Base-by-base conservation (phyloP, 2,329 filamentous ascomycete genomes). In the Colletotrichum sp. region DNA sequence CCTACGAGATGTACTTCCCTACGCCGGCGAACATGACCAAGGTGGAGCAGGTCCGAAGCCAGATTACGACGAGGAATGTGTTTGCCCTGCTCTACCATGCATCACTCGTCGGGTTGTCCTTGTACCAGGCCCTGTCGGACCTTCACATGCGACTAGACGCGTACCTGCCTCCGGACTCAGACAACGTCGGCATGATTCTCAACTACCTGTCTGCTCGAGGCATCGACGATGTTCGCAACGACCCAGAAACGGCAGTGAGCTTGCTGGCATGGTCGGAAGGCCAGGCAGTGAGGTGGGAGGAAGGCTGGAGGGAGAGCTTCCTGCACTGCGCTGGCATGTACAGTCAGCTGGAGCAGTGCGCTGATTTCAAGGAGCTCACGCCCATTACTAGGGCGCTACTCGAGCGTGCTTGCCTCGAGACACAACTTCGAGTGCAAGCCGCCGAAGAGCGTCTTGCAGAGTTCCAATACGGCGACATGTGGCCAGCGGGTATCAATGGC, bases 251-350 rank as follows among this genome's bases (percentile, higher is more conserved):
- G 3, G 92, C 93, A 1, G 88, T 93, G 4, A 89, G 90, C 1
- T 84, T 95, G 18, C 85, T 95, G 6, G 90, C 91, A 1, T 95
- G 92, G 91, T 89, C 91, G 3, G 93, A 95, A 79, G 87, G 87
- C n/a, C 86, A 89, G 3, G 88, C 86, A 21, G 90, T 94, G 10
- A 88, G 88, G 7, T 94, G 93, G 92, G 88, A 91, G 60, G 90
- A 93, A 77, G 92, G 93, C 2, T 95, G 93, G 88, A 87, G 90
- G 18, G 93, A 95, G 81, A 89, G 89, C 30, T 95, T 94, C 79
- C 86, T 92, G 8, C 93, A 95, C 80, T 91, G 91, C 77, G 90
- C 90, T 5, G 93, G 93, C 30, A 91, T 94, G 89, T 92, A 89
- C 80, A 86, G 81, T 60, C 85, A 83, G 28, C 82, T 92, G n/a